Evolutionary conservation across 306 rosid genomes (phyloP).

Genomic region (Quercus mongolica): DNA sequence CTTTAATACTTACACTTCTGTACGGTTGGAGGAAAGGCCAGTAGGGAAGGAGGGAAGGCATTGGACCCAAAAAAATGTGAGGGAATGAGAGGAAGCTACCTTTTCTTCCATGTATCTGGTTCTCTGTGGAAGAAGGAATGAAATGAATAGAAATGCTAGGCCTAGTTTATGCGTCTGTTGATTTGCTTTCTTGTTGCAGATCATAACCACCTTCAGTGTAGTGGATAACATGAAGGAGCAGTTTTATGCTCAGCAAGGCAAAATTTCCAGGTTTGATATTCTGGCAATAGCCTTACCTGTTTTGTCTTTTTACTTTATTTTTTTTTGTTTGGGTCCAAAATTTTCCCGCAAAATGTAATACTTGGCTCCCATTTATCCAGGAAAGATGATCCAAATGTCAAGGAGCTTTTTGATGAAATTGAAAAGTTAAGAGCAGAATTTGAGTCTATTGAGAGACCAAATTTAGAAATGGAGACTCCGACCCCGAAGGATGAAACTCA

Average conservation of each 20-base stretch:
- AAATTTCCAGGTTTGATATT: slow-evolving; percentile 56
- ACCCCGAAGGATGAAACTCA: slow-evolving; percentile 45
- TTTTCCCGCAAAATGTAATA: neutral
- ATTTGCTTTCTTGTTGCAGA: slow-evolving; percentile 51
- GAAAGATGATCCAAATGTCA: slow-evolving; percentile 72
- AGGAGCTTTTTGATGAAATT: slow-evolving; percentile 70
- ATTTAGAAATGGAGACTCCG: slow-evolving; percentile 71
- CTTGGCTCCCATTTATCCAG: slow-evolving; percentile 38
- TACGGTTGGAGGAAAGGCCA: too few species aligned
- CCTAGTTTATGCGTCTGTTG: neutral
- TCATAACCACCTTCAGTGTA: slow-evolving; percentile 90
- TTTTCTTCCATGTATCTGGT: slow-evolving; percentile 4
- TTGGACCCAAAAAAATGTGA: neutral
- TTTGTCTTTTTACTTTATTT: slow-evolving; percentile 13
- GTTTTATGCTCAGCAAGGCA: slow-evolving; percentile 61
- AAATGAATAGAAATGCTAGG: neutral
- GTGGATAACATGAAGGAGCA: slow-evolving; percentile 94
- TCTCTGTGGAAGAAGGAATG: slow-evolving; percentile 6
- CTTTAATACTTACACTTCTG: too few species aligned
- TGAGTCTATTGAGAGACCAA: slow-evolving; percentile 86
- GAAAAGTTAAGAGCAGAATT: slow-evolving; percentile 60
- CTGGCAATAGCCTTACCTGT: neutral
- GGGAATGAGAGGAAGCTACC: neutral
- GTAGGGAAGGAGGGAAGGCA: neutral
- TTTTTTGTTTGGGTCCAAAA: neutral